Conservation (phyloP, 192 early-diverging fungal species). For the Blastocladiella britannica region DNA sequence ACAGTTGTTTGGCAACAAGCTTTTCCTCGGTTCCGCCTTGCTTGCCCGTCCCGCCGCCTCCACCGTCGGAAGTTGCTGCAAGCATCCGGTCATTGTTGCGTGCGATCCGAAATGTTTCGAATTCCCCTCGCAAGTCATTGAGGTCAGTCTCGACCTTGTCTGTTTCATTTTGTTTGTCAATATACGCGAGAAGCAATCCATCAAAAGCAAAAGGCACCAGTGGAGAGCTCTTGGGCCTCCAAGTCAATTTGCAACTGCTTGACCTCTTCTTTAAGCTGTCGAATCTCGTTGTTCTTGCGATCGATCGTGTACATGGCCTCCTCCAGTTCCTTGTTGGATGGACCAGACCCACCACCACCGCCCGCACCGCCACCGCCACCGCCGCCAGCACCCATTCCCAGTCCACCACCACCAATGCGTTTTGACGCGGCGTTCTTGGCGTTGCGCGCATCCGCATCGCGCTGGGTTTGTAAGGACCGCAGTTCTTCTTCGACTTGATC, state of each 20-base stretch:
- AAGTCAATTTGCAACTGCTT: slow-evolving; percentile 8
- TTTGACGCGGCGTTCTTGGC: background rate
- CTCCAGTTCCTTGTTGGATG: slow-evolving; percentile 15
- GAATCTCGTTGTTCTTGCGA: slow-evolving; percentile 18
- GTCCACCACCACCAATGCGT: too few relatives aligned
- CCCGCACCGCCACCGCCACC: too few relatives aligned
- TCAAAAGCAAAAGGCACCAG: background rate
- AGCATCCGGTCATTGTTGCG: too few relatives aligned
- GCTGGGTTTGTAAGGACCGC: slow-evolving; percentile 1
- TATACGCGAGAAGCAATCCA: slow-evolving; percentile 3
- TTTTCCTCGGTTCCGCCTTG: slow-evolving; percentile 4
- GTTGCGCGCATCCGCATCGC: background rate
- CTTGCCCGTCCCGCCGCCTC: background rate
- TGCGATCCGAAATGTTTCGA: too few relatives aligned
- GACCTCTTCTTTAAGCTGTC: slow-evolving; percentile 20
- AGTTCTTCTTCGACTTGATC: slow-evolving; percentile 15
- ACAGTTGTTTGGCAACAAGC: slow-evolving; percentile 3
- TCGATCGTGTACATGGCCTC: slow-evolving; percentile 27
- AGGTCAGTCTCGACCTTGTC: slow-evolving; percentile 3
- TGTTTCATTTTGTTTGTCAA: slow-evolving; percentile 2
- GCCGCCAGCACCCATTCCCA: too few relatives aligned
- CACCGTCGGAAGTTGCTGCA: too few relatives aligned
- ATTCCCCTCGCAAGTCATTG: slow-evolving; percentile 1
- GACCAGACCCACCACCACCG: background rate
- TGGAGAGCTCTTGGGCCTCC: slow-evolving; percentile 9